phyloP scores from a whole-genome alignment of 345 rosid species.

The Draba incana region DNA sequence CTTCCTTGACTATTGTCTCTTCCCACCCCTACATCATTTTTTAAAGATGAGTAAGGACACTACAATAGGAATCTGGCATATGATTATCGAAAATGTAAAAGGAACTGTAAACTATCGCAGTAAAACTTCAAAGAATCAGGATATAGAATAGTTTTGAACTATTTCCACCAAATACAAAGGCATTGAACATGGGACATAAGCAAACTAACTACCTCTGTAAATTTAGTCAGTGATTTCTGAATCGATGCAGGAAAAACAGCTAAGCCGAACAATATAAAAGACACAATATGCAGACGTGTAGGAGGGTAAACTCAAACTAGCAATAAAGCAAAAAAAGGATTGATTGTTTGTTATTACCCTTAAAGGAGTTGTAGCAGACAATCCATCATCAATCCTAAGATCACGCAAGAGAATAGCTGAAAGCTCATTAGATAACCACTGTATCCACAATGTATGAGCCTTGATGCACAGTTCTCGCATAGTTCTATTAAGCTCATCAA shows the following conservation, averaged over 20 bases:
- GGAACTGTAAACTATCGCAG: constrained; percentile 12
- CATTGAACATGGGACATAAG: constrained; percentile 4
- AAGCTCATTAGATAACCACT: constrained; percentile 84
- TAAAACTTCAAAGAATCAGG: constrained; percentile 5
- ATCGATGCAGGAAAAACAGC: constrained; percentile 12
- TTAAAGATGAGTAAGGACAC: constrained; percentile 38
- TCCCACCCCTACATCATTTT: constrained; percentile 88
- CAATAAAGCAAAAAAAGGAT: constrained; percentile 10
- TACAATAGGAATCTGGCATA: constrained; percentile 17
- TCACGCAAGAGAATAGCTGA: constrained; percentile 70
- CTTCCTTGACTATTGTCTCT: constrained; percentile 86
- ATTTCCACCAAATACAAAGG: constrained; percentile 6
- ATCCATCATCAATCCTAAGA: constrained; percentile 79
- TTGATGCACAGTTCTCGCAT: constrained; percentile 74
- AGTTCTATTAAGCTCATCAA: constrained; percentile 62
- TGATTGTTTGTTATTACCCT: constrained; percentile 54
- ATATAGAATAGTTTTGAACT: constrained; percentile 5
- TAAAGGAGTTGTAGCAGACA: constrained; percentile 70
- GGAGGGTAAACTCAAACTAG: neutral
- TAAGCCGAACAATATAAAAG: constrained; percentile 10
- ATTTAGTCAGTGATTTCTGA: neutral
- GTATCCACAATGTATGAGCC: constrained; percentile 93
- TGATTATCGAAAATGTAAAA: constrained; percentile 1
- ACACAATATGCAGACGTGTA: constrained; percentile 14
- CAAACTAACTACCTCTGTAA: constrained; percentile 7